A percentile compares a stretch with the other conserved stretches of the same genome.
Conservation (phyloP, 2,329 filamentous ascomycete species). For the Ophiostoma sp. region DNA sequence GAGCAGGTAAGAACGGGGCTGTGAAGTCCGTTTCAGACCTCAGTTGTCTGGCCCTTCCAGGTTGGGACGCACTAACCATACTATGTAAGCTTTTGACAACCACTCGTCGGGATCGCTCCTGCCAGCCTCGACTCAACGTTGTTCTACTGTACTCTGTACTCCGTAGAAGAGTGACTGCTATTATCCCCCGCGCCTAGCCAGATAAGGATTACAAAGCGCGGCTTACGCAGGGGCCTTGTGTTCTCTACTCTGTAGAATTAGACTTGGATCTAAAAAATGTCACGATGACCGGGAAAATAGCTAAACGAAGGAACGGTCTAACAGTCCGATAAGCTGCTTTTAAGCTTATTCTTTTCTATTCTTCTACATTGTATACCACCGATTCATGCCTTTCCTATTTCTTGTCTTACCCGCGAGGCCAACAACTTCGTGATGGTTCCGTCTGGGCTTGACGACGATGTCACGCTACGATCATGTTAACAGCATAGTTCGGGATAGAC, state of each 20-base stretch:
- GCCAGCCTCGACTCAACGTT: neutral
- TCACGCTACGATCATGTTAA: neutral
- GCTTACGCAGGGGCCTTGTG: neutral
- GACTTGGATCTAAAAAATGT: neutral
- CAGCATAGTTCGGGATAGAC: neutral
- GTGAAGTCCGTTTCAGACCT: neutral
- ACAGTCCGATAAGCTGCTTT: neutral
- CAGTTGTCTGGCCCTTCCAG: neutral
- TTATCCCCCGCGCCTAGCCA: neutral
- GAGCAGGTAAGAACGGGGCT: neutral
- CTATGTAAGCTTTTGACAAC: neutral
- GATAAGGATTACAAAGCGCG: neutral
- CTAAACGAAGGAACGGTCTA: neutral
- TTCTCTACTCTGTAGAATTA: neutral
- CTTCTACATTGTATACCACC: neutral
- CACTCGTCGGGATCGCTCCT: neutral
- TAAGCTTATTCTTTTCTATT: neutral
- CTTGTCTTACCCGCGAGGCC: neutral
- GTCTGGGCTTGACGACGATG: constrained; percentile 1
- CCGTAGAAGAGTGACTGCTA: neutral
- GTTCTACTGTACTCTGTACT: neutral
- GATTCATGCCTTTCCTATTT: neutral
- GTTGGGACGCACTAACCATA: neutral
- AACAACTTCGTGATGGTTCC: neutral
- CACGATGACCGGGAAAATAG: neutral